Evolutionary conservation across 1,284 basidiomycete species (phyloP), one percentile per base, ranked within the genome.

Genomic region (Malassezia arunalokei): DNA sequence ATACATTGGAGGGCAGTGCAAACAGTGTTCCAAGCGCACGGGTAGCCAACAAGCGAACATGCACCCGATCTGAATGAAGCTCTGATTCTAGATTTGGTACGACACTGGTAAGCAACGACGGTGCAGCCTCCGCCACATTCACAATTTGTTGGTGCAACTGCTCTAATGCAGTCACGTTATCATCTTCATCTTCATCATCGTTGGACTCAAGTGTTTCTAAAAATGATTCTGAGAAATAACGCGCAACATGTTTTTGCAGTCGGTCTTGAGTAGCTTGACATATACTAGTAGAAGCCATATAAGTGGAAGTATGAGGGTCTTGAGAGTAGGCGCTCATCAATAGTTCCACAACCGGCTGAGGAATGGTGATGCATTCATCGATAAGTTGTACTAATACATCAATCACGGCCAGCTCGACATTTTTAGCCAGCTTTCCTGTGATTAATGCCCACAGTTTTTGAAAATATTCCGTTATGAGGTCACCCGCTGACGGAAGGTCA

Each of bases 31-130:
- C 92, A 0, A 98, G 78, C 0, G 83, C 84, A 59, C 85, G 80
- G 0, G 87, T 89, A 3, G 86, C 87, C 54, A 90, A 79, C 5
- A 82, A 71, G 15, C 92, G 81, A 1, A 92, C 76, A 39, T 81
- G 78, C 0, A 82, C 74, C 40, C 88, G 82, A 56, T 88, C 85
- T 0, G 85, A 82, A 14, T 82, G 80, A 5, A 96, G 78, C 69
- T 95, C 89, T 64, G 89, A 86, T 73, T 94, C 91, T 11, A 99
- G 80, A 54, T 90, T 84, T 0, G 92, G 92, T 12, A 98, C 83
- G 42, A 95, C 87, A 69, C 85, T 89, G 64, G 87, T 82, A 0
- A 98, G 76, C 12, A 96, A 77, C 9, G 80, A 78, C 0, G 92
- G 89, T 65, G 84, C 88, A 17, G 84, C 79, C 28, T 81, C 80